Evolutionary conservation across 345 rosid genomes (phyloP).

Genomic region (Barbarea vulgaris): DNA sequence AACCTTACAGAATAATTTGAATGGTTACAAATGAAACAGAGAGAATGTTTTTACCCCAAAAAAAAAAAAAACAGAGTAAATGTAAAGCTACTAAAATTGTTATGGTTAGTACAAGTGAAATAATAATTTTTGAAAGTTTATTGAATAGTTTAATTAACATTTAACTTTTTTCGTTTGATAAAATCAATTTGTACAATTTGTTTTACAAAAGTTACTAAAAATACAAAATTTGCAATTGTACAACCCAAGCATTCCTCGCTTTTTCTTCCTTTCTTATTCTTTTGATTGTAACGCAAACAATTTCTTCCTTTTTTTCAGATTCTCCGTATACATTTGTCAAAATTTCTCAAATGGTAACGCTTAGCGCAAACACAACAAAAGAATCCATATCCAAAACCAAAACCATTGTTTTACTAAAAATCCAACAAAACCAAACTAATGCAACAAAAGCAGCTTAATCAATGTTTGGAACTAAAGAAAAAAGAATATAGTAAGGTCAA

Average conservation of each 20-base stretch:
- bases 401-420: background rate
- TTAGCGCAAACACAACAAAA: background rate
- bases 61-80: background rate
- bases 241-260: background rate
- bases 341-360: background rate
- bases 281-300: background rate
- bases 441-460: conserved; percentile 5
- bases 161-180: background rate
- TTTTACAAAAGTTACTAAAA: too few species aligned
- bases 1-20: conserved; percentile 3
- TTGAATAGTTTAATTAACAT: background rate
- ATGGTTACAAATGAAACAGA: conserved; percentile 5
- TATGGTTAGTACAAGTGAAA: background rate
- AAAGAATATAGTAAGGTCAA: conserved; percentile 25
- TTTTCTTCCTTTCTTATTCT: background rate
- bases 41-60: too few species aligned
- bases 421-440: background rate
- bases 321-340: background rate
- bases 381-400: background rate
- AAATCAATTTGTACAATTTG: background rate
- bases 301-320: background rate
- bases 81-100: background rate
- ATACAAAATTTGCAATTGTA: conserved; percentile 3
- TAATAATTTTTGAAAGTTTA: background rate
- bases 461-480: background rate